Percentiles rank a stretch among this genome's conserved stretches.
Evolutionary conservation across 164 flowering plant genomes (phyloP).

Genomic region (Vitis amurensis): DNA sequence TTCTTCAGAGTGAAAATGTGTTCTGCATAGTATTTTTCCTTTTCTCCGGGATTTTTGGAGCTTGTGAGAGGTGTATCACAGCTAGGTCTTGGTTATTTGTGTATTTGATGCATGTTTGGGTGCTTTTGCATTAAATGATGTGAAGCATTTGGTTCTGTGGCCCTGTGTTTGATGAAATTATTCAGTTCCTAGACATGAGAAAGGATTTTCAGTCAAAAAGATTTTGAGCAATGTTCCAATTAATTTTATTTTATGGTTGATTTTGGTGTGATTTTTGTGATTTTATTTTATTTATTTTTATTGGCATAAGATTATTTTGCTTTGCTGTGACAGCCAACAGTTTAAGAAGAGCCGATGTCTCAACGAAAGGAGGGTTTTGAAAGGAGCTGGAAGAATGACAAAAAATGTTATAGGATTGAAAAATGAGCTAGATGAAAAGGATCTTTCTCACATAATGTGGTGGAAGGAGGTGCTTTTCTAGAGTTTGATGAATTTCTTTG

Average conservation of each 20-base stretch:
- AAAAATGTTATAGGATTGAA: constrained; percentile 47
- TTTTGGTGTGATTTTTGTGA: neutral
- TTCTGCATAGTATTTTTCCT: too few relatives aligned
- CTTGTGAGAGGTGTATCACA: too few relatives aligned
- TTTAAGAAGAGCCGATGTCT: constrained; percentile 29
- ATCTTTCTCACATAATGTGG: constrained; percentile 72
- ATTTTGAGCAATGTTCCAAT: too few relatives aligned
- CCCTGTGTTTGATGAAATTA: neutral
- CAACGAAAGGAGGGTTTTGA: constrained; percentile 34
- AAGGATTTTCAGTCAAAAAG: too few relatives aligned
- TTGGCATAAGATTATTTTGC: neutral
- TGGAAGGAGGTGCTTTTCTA: constrained; percentile 80
- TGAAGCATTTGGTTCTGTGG: neutral
- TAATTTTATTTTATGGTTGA: too few relatives aligned
- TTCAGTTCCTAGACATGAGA: neutral
- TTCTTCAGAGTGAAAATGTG: too few relatives aligned
- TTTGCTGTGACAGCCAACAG: constrained; percentile 16
- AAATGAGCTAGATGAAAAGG: constrained; percentile 46
- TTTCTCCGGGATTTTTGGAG: too few relatives aligned
- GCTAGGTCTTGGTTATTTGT: too few relatives aligned
- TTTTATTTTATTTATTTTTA: neutral
- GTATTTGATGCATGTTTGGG: neutral
- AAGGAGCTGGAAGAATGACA: constrained; percentile 31
- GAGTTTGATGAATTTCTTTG: too few relatives aligned
- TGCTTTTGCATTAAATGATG: neutral